Percentiles rank a stretch among this genome's conserved stretches.
Evolutionary conservation across 176 grass and related monocot species (phyloP).

Genomic region (Eleusine indica): DNA sequence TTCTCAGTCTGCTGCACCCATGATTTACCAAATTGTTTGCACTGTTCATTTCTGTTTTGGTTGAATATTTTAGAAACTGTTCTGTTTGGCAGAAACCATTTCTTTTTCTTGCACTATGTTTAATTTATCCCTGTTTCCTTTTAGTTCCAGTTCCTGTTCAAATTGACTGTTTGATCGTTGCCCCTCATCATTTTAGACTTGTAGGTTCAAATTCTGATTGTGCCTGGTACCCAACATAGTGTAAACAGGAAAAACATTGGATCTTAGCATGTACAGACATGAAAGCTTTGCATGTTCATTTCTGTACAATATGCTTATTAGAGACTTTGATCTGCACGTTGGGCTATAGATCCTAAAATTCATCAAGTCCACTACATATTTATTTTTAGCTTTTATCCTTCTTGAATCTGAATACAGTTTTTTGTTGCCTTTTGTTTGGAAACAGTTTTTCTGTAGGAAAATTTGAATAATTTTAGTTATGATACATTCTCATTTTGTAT

Average conservation of each 20-base stretch:
- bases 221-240: neutral
- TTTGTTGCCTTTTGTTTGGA: neutral
- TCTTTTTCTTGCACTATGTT: neutral
- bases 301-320: slow-evolving; percentile 13
- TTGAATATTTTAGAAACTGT: neutral
- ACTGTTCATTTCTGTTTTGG: neutral
- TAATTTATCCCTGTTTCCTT: neutral
- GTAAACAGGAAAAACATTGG: neutral
- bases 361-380: neutral
- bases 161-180: neutral
- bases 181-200: neutral
- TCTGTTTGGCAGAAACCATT: neutral
- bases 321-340: neutral
- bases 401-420: neutral
- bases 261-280: neutral
- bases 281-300: slow-evolving; percentile 17
- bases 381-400: neutral
- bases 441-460: neutral
- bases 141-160: neutral
- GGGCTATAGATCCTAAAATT: neutral
- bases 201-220: slow-evolving; percentile 3
- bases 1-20: neutral
- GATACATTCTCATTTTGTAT: neutral
- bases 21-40: neutral
- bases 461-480: neutral